Percentiles rank a stretch among this genome's conserved stretches.
These are phyloP conservation scores for Russula earlei DNA, from an alignment of 768 basidiomycete genomes.

Conservation along the genomic window DNA sequence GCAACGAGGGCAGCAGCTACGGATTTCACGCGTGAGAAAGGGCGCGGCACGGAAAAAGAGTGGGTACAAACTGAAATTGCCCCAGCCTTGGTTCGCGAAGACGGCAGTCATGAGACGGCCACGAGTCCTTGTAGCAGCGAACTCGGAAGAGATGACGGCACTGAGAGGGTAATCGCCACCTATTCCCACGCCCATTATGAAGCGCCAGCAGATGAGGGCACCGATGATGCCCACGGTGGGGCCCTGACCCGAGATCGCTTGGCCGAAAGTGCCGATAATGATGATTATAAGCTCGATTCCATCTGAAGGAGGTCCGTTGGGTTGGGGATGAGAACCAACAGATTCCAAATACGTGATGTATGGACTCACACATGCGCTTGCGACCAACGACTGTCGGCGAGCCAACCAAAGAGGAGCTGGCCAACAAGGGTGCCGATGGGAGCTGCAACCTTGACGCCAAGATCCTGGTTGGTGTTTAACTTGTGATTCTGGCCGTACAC, in stretches of 20 bases:
- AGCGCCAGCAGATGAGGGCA: constrained; percentile 75
- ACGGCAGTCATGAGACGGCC: constrained; percentile 87
- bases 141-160: constrained; percentile 85
- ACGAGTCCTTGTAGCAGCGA: constrained; percentile 64
- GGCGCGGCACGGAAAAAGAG: neutral
- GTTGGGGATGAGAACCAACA: neutral
- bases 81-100: constrained; percentile 83
- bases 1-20: constrained; percentile 59
- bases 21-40: neutral
- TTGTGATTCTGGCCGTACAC: constrained; percentile 45
- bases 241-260: constrained; percentile 62
- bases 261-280: constrained; percentile 69
- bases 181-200: constrained; percentile 74
- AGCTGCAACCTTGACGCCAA: constrained; percentile 37
- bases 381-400: constrained; percentile 36
- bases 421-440: constrained; percentile 34
- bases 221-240: constrained; percentile 65
- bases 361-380: constrained; percentile 52
- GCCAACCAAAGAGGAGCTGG: constrained; percentile 38
- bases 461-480: constrained; percentile 36
- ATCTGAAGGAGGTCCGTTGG: constrained; percentile 31
- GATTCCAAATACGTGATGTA: neutral
- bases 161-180: constrained; percentile 85
- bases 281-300: constrained; percentile 75
- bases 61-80: constrained; percentile 52